These are phyloP conservation scores for Coniochaeta prunicola DNA, from an alignment of 2,329 filamentous ascomycete genomes.

Conservation along the genomic window DNA sequence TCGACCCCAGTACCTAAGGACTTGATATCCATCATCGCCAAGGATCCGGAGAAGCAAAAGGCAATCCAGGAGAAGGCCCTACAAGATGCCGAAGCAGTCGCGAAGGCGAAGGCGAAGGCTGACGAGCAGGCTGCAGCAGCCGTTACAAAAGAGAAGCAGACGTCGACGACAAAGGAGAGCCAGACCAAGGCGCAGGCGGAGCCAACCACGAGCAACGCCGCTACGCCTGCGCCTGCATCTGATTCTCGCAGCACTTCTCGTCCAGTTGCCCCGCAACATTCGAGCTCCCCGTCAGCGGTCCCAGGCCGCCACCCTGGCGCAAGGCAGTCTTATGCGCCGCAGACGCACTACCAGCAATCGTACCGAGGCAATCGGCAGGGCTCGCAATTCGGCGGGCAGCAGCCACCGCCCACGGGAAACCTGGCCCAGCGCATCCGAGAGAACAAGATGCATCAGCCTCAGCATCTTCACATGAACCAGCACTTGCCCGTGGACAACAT, in stretches of 20 bases:
- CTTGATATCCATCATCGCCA: constrained; percentile 89
- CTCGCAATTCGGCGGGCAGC: constrained; percentile 32
- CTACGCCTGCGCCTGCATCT: constrained; percentile 7
- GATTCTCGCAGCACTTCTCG: constrained; percentile 18
- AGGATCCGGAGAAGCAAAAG: constrained; percentile 90
- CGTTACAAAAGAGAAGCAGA: constrained; percentile 44
- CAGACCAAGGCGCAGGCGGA: constrained; percentile 29
- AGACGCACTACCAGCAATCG: constrained; percentile 34
- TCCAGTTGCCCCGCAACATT: constrained; percentile 24
- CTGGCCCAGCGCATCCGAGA: constrained; percentile 45
- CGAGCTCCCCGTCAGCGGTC: constrained; percentile 18
- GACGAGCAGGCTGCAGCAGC: constrained; percentile 33
- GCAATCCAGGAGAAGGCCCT: constrained; percentile 47
- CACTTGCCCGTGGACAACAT: constrained; percentile 54
- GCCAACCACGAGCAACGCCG: constrained; percentile 9
- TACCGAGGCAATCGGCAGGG: constrained; percentile 41
- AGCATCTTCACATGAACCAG: constrained; percentile 30
- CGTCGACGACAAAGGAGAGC: constrained; percentile 33
- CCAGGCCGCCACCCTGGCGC: constrained; percentile 37
- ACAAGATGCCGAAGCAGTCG: background rate
- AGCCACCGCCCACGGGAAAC: constrained; percentile 33
- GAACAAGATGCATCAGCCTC: constrained; percentile 36
- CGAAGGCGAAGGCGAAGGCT: constrained; percentile 87
- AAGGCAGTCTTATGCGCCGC: constrained; percentile 42
- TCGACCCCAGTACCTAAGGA: constrained; percentile 87